Evolutionary conservation across 345 rosid species (phyloP), one percentile per base, ranked within the genome.

Genomic region (Salix koriyanagi): DNA sequence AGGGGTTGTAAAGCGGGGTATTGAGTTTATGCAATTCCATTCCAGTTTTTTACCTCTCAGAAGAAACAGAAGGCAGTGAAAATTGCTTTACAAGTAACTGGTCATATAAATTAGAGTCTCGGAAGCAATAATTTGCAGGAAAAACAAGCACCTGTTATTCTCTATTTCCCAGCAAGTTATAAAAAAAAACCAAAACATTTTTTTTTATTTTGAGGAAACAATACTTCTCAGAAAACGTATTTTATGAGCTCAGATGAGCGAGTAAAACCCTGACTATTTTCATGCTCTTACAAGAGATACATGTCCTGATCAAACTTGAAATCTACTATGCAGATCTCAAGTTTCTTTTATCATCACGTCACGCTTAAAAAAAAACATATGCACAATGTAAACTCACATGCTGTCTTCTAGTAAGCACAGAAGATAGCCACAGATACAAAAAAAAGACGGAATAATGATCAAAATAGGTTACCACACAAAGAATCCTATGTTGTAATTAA

Each of bases 191-290:
- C 2, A 41, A 9, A 41, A 41, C 46, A 41, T 1, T 30, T 2
- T 2, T 30, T 30, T 30, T 30, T 30, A 2, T 3, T 3, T 3
- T 0, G 4, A 30, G 32, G 32, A 30, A 3, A 2, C 32, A 30
- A 30, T 0, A 30, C 0, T 30, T 30, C 32, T 3, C 32, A 0
- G 0, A 30, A 30, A 30, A 0, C 4, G 0, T 30, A 30, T 30
- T 30, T 30, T 30, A 30, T 30, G 2, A 30, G 4, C 0, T 30
- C 0, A 3, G 4, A 30, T 30, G 4, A 30, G 32, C 32, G 30
- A 30, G 4, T 2, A 30, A 30, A 30, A 30, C 0, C 32, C 0
- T 30, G 32, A 30, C 0, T 30, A 30, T 30, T 0, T 0, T 0
- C 4, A 30, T 0, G 0, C 32, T 30, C 32, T 30, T 30, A 30